A percentile compares a stretch with the other conserved stretches of the same genome.
These are phyloP conservation scores for Gossypium thurberi DNA, from an alignment of 345 rosid genomes.

Conservation along the genomic window DNA sequence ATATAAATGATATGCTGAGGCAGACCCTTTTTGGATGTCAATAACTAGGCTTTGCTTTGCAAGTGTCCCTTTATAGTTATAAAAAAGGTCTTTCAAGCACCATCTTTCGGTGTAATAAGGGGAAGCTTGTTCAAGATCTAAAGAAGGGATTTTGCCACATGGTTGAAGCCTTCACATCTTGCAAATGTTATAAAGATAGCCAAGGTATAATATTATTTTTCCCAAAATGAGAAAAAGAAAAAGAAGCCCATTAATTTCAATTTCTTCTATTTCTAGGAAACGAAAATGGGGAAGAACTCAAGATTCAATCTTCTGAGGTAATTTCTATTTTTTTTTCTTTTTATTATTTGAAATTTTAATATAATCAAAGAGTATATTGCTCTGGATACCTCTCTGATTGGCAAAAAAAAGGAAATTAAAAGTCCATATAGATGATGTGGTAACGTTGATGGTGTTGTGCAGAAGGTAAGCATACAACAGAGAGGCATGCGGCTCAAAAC, in stretches of 20 bases:
- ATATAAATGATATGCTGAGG: neutral
- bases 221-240: neutral
- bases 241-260: neutral
- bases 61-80: neutral
- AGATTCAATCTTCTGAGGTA: constrained; percentile 13
- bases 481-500: neutral
- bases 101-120: neutral
- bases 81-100: neutral
- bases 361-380: neutral
- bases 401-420: neutral
- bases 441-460: neutral
- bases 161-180: constrained; percentile 14
- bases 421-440: neutral
- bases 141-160: constrained; percentile 16
- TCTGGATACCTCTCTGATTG: neutral
- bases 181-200: constrained; percentile 14
- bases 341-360: neutral
- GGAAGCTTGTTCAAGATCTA: constrained; percentile 25
- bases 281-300: constrained; percentile 8
- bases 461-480: neutral
- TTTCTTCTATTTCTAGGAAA: constrained; percentile 3
- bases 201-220: neutral
- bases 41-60: neutral
- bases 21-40: neutral
- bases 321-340: neutral